Base-by-base conservation (phyloP, 2,329 filamentous ascomycete species). In the Xylariaceae sp. region DNA sequence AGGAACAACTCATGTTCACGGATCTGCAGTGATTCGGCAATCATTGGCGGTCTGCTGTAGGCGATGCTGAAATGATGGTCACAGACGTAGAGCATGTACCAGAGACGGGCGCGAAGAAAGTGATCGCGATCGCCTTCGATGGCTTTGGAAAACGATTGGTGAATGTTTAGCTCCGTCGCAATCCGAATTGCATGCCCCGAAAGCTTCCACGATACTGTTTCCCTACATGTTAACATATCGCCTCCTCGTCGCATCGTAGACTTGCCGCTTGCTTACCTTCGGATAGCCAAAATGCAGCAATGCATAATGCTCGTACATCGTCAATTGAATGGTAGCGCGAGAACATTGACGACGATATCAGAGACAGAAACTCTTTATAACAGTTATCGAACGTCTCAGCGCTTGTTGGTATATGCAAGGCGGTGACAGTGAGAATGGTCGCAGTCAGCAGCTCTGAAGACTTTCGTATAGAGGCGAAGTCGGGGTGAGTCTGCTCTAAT, bases 281-380 rank as follows among this genome's bases (percentile, higher is more conserved):
- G 2, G 80, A 79, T 2, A 86, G 69, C 82, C 82, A 86, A 60
- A 86, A 86, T 1, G 82, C 80, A 1, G 78, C 82, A 17, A 86
- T 79, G 55, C 80, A 83, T 6, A 86, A 73, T 1, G 76, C 83
- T 2, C 82, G 76, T 17, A 86, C 75, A 53, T 80, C 79, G 52
- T 86, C 81, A 16, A 81, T 66, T 19, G 75, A 78, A 50, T 83
- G 78, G 31, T 81, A 77, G 18, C 80, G 73, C 14, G 80, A 78
- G 56, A 85, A 79, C 65, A 83, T 81, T 48, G 79, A 81, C 13
- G 70, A 75, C 1, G 79, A 78, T 40, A 84, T 77, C 12, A 84
- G 70, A 0, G 75, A 71, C 1, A 81, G 74, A 57, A 84, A 83
- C 54, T 83, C 80, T 47, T 74, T 73, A 61, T 80, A 83, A 59